Evolutionary conservation across 257 asterid species (phyloP).

Genomic region (Fraxinus anomala): DNA sequence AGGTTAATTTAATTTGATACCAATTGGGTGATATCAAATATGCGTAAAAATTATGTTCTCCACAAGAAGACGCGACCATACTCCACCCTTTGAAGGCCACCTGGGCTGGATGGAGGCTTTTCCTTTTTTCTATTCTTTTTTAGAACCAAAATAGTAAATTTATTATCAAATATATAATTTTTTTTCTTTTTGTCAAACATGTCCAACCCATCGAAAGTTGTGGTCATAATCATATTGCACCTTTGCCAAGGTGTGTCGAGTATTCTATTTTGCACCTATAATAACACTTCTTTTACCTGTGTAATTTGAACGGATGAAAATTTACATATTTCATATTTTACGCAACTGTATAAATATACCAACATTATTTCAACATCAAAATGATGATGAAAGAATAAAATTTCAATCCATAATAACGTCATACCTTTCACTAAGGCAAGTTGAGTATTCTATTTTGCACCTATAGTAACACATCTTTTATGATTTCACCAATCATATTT

Average conservation of each 20-base stretch:
- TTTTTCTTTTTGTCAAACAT: no score
- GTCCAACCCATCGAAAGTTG: no score
- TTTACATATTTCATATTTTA: not conserved
- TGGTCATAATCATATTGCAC: no score
- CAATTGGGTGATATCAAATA: conserved; percentile 27
- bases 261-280: not conserved
- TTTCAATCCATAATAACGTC: not conserved
- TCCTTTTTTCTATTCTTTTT: not conserved
- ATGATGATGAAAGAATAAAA: not conserved
- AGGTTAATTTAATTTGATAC: conserved; percentile 31
- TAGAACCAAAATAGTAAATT: no score
- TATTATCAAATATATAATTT: no score
- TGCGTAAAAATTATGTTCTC: conserved; percentile 29
- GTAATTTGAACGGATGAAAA: not conserved
- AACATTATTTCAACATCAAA: not conserved
- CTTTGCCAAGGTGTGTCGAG: not conserved
- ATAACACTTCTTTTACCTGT: not conserved
- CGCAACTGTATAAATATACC: not conserved
- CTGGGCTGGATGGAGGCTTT: not conserved
- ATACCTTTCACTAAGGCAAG: no score
- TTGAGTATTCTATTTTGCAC: no score
- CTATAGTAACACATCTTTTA: no score
- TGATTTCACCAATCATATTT: no score
- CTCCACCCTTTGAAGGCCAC: conserved; percentile 40
- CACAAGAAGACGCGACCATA: conserved; percentile 27